These are phyloP conservation scores for Penicillium digitatum DNA, from an alignment of 2,329 filamentous ascomycete genomes.

Conservation along the genomic window DNA sequence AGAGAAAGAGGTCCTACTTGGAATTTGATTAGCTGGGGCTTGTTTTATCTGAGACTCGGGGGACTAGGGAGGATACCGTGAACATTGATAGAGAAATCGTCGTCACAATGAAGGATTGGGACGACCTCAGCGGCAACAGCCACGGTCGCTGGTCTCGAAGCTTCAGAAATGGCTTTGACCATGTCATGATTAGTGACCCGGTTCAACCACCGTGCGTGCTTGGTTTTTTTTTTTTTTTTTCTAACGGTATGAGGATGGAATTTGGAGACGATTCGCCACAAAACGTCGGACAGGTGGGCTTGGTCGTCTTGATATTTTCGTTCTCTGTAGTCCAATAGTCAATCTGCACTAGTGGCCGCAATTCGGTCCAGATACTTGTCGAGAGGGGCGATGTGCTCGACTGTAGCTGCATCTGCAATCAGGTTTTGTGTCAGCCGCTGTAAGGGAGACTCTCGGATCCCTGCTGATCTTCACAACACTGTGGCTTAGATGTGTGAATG, in stretches of 20 bases:
- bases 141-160: constrained; percentile 12
- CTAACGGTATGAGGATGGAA: background rate
- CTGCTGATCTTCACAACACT: background rate
- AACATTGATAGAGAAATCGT: constrained; percentile 42
- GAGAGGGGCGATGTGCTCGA: background rate
- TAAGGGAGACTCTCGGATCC: background rate
- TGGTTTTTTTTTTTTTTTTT: background rate
- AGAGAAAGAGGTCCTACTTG: constrained; percentile 17
- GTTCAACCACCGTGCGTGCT: background rate
- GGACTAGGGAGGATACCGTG: constrained; percentile 2
- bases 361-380: background rate
- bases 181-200: background rate
- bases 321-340: background rate
- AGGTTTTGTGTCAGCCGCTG: background rate
- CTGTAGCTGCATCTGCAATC: constrained; percentile 1
- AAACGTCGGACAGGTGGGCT: background rate
- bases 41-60: background rate
- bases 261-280: background rate
- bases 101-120: constrained; percentile 54
- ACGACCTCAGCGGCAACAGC: constrained; percentile 51
- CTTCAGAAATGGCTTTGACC: constrained; percentile 7
- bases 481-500: background rate
- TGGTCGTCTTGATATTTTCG: background rate
- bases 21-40: background rate
- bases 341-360: background rate